phyloP scores from a whole-genome alignment of 768 basidiomycete genomes.

The Lentinula sp. region DNA sequence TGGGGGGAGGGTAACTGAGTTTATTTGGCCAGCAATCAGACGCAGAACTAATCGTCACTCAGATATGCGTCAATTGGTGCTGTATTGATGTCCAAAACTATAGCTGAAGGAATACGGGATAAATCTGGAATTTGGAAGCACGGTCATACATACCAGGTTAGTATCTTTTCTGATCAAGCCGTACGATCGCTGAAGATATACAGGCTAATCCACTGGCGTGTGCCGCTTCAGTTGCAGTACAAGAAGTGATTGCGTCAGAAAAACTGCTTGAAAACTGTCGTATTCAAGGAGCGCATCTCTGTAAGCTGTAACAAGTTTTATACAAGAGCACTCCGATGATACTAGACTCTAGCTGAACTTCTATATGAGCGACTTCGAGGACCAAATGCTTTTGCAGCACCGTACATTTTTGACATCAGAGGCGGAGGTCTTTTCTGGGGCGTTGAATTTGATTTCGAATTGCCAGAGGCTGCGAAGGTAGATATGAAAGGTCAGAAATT shows the following conservation, averaged over 20 bases:
- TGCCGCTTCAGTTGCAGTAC: constrained; percentile 77
- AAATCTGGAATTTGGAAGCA: constrained; percentile 76
- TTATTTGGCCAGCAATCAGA: neutral
- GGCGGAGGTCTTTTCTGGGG: constrained; percentile 84
- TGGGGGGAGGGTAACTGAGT: constrained; percentile 72
- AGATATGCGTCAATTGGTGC: constrained; percentile 84
- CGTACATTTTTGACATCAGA: constrained; percentile 73
- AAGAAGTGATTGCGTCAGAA: constrained; percentile 63
- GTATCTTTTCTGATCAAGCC: neutral
- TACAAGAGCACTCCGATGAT: neutral
- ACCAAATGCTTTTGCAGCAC: constrained; percentile 52
- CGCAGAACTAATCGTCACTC: neutral
- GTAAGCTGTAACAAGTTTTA: neutral
- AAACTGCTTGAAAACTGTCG: constrained; percentile 65
- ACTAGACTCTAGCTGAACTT: constrained; percentile 29
- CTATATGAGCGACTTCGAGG: constrained; percentile 49
- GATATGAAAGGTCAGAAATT: constrained; percentile 52
- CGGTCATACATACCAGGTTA: constrained; percentile 80
- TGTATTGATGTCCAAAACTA: constrained; percentile 64
- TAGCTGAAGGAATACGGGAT: constrained; percentile 63
- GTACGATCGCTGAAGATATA: neutral
- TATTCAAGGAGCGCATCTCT: constrained; percentile 40
- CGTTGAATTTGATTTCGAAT: constrained; percentile 72
- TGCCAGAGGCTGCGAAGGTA: constrained; percentile 30
- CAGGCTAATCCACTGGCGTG: constrained; percentile 73